Percentiles rank a stretch among this genome's conserved stretches.
Evolutionary conservation across 2,329 filamentous ascomycete species (phyloP).

Genomic region (Aspergillus fumigatiaffinis): DNA sequence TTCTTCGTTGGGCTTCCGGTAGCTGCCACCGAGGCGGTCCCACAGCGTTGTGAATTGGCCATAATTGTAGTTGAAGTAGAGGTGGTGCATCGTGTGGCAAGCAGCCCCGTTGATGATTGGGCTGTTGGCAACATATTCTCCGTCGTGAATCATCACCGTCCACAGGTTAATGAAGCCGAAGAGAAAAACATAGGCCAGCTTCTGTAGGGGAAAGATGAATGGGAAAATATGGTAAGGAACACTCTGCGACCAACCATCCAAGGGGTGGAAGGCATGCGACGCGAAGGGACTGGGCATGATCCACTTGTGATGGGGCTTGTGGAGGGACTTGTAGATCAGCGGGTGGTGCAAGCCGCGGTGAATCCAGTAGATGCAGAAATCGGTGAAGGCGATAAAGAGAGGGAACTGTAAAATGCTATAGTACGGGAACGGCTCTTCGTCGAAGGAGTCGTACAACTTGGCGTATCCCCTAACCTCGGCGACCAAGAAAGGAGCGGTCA

Average conservation of each 20-base stretch:
- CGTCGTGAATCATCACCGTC: constrained; percentile 95
- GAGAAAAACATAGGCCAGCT: constrained; percentile 77
- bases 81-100: constrained; percentile 88
- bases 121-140: constrained; percentile 87
- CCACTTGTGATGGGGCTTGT: constrained; percentile 99
- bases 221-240: constrained; percentile 92
- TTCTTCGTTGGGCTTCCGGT: constrained; percentile 78
- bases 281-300: constrained; percentile 96
- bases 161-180: constrained; percentile 95
- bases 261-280: constrained; percentile 88
- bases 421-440: constrained; percentile 69
- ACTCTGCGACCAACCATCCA: constrained; percentile 86
- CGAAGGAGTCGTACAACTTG: constrained; percentile 78
- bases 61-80: constrained; percentile 88
- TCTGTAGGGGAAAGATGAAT: constrained; percentile 88
- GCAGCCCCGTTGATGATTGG: constrained; percentile 92
- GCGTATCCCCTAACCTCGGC: constrained; percentile 78
- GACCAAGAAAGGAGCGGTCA: constrained; percentile 78
- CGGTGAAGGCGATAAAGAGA: constrained; percentile 81
- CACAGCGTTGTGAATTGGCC: constrained; percentile 91
- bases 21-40: constrained; percentile 83
- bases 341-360: constrained; percentile 83
- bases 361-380: constrained; percentile 87
- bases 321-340: constrained; percentile 75
- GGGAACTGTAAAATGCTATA: constrained; percentile 84